phyloP scores from a whole-genome alignment of 768 basidiomycete species.

The Amanita exitialis region DNA sequence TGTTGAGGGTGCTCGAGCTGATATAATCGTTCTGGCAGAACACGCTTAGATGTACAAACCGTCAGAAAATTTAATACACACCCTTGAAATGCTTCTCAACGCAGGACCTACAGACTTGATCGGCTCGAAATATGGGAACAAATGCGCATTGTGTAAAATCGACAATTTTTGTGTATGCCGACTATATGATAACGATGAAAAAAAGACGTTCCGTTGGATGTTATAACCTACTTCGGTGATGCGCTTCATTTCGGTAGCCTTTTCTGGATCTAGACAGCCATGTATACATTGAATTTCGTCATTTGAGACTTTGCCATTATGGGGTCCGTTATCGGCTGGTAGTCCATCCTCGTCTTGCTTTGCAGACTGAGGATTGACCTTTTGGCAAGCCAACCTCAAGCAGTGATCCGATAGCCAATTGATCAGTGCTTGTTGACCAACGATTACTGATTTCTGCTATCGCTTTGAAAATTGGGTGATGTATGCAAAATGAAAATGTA shows the following conservation, averaged over 20 bases:
- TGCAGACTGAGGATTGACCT: neutral
- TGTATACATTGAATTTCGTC: constrained; percentile 55
- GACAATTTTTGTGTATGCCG: constrained; percentile 31
- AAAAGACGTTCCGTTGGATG: neutral
- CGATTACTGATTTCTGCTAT: constrained; percentile 40
- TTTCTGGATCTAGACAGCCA: constrained; percentile 47
- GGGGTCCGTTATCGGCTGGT: neutral
- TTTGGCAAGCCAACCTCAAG: constrained; percentile 8
- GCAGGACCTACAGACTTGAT: constrained; percentile 54
- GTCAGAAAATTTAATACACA: constrained; percentile 14
- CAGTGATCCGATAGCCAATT: constrained; percentile 44
- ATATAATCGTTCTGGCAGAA: constrained; percentile 52
- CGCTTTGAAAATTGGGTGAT: neutral
- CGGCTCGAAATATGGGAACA: constrained; percentile 32
- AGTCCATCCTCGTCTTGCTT: neutral
- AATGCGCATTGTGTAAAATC: constrained; percentile 36
- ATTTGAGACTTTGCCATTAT: constrained; percentile 10
- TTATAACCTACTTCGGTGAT: constrained; percentile 37
- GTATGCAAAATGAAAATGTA: constrained; percentile 14
- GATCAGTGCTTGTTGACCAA: constrained; percentile 51
- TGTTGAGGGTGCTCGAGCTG: constrained; percentile 53
- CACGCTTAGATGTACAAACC: constrained; percentile 1
- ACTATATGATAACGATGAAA: constrained; percentile 19
- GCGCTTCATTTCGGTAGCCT: constrained; percentile 56
- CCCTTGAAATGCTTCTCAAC: constrained; percentile 49